These are phyloP conservation scores for Tricholoma saponaceum DNA, from an alignment of 768 basidiomycete species.

Conservation along the genomic window DNA sequence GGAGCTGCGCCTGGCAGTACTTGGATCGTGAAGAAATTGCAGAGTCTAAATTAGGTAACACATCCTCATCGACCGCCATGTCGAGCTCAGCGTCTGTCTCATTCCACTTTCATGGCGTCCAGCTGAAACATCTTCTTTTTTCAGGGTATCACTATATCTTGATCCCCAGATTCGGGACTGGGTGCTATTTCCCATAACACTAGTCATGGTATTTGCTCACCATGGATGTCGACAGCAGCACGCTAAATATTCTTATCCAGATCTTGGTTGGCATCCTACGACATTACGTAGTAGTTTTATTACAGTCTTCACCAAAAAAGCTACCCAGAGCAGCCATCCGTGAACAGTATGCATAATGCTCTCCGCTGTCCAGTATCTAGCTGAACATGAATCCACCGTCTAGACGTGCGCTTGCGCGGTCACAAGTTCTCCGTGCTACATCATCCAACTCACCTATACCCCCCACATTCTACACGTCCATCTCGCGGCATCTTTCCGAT, in stretches of 20 bases:
- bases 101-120: background rate
- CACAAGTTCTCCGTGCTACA: slow-evolving; percentile 81
- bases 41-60: background rate
- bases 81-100: slow-evolving; percentile 41
- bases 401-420: slow-evolving; percentile 75
- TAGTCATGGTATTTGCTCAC: slow-evolving; percentile 77
- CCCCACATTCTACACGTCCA: slow-evolving; percentile 62
- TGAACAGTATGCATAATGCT: slow-evolving; percentile 72
- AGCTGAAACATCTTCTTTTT: background rate
- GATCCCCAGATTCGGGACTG: slow-evolving; percentile 95
- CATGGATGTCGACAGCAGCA: background rate
- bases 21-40: background rate
- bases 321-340: slow-evolving; percentile 72
- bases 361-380: background rate
- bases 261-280: slow-evolving; percentile 90
- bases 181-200: slow-evolving; percentile 93
- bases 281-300: slow-evolving; percentile 86
- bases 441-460: slow-evolving; percentile 81
- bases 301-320: slow-evolving; percentile 83
- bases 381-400: slow-evolving; percentile 4
- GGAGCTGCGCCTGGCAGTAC: background rate
- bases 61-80: slow-evolving; percentile 27
- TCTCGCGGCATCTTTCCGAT: slow-evolving; percentile 69
- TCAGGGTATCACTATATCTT: slow-evolving; percentile 62
- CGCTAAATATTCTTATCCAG: slow-evolving; percentile 32